Percentiles rank a stretch among this genome's conserved stretches.
phyloP scores from a whole-genome alignment of 1,284 basidiomycete species.

The Ganoderma boninense region DNA sequence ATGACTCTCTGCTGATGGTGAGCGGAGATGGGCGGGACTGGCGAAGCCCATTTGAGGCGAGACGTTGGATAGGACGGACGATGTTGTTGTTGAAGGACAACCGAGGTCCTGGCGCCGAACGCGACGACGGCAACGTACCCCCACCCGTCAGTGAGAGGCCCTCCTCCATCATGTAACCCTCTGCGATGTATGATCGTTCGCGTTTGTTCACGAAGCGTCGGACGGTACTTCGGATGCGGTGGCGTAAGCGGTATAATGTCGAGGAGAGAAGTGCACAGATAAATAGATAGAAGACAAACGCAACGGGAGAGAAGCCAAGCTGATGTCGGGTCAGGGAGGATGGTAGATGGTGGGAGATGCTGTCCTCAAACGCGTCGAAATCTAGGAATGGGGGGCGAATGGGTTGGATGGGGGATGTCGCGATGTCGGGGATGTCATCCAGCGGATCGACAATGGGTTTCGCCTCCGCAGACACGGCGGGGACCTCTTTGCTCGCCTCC shows the following conservation, averaged over 20 bases:
- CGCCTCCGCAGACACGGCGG: slow-evolving; percentile 52
- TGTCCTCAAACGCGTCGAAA: slow-evolving; percentile 67
- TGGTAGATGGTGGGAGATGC: slow-evolving; percentile 69
- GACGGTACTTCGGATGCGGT: slow-evolving; percentile 55
- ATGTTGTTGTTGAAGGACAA: slow-evolving; percentile 31
- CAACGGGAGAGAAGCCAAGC: slow-evolving; percentile 74
- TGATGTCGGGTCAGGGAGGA: slow-evolving; percentile 63
- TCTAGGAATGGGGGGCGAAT: slow-evolving; percentile 70
- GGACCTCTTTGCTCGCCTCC: slow-evolving; percentile 90
- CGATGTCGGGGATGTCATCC: slow-evolving; percentile 62
- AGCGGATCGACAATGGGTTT: slow-evolving; percentile 74
- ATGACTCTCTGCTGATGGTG: slow-evolving; percentile 29
- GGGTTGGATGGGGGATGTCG: slow-evolving; percentile 61
- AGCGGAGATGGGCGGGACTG: slow-evolving; percentile 35
- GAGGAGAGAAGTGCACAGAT: slow-evolving; percentile 51
- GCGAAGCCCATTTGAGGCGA: slow-evolving; percentile 34
- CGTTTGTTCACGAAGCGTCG: slow-evolving; percentile 58
- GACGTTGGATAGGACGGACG: slow-evolving; percentile 31
- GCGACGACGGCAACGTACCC: slow-evolving; percentile 33
- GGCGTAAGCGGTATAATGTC: slow-evolving; percentile 63
- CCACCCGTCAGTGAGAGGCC: slow-evolving; percentile 46
- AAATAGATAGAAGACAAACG: slow-evolving; percentile 61
- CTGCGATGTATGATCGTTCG: slow-evolving; percentile 47
- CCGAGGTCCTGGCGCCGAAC: slow-evolving; percentile 34
- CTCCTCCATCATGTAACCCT: slow-evolving; percentile 68